These are phyloP conservation scores for Mortierella hygrophila DNA, from an alignment of 192 early-diverging fungal genomes.

Conservation along the genomic window DNA sequence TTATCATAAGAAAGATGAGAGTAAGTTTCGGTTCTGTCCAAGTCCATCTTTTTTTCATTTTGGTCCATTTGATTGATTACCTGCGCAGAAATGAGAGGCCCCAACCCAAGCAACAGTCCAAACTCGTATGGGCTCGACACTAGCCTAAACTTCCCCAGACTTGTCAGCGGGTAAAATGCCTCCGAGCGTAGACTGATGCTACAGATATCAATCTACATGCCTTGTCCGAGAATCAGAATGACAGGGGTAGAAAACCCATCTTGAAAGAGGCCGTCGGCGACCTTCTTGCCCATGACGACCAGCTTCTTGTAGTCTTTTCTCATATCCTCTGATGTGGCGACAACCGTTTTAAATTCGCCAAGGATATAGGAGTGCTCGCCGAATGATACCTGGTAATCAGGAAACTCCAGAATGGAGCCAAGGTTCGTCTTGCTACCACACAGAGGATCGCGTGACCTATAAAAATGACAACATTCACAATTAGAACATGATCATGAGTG, in stretches of 20 bases:
- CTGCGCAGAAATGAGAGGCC: conserved; percentile 25
- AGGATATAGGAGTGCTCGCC: conserved; percentile 13
- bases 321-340: conserved; percentile 12
- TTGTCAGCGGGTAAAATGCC: conserved; percentile 14
- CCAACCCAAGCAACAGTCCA: conserved; percentile 18
- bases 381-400: conserved; percentile 27
- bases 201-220: conserved; percentile 15
- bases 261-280: conserved; percentile 11
- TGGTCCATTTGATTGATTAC: conserved; percentile 9
- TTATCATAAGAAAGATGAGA: background rate
- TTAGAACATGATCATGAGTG: background rate
- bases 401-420: conserved; percentile 12
- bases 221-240: conserved; percentile 22
- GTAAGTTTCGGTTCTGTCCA: background rate
- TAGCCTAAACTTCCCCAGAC: conserved; percentile 18
- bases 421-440: background rate
- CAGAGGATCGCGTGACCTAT: conserved; percentile 4
- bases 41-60: background rate
- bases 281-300: conserved; percentile 24
- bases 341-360: conserved; percentile 15
- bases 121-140: conserved; percentile 20
- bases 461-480: conserved; percentile 6
- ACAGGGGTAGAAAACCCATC: conserved; percentile 17
- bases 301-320: conserved; percentile 17
- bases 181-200: conserved; percentile 14